Evolutionary conservation across 192 early-diverging fungal genomes (phyloP), one percentile per base, ranked within the genome.

Genomic region (Entomortierella chlamydospora): DNA sequence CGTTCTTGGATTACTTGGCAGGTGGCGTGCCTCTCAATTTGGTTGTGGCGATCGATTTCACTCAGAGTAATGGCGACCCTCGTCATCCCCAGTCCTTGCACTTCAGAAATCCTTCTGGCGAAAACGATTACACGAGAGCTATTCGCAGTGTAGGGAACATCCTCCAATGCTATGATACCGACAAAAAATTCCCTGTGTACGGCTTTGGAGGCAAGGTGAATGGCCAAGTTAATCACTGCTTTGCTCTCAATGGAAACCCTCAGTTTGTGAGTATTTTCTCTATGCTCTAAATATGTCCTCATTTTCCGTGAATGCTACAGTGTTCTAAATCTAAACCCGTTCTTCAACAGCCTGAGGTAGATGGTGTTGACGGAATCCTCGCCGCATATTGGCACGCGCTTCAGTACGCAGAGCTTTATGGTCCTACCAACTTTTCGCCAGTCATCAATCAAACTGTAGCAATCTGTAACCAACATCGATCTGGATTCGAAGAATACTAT

Each of bases 1-100:
- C 81, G 13, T 90, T 90, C 60, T 63, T 90, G 42, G 88, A 90
- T 45, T 90, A 89, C 59, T 57, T 90, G 29, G 86, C 85, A 0
- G 86, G 87, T 25, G 88, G 88, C 7, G 72, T 85, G 0, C 76
- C 84, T 31, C 64, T 90, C 33, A 81, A 82, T 33, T 64, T 90
- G 20, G 78, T 84, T 0, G 87, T 88, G 12, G 88, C 88, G n/a
- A 83, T 90, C 43, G 88, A 90, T 54, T 90, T 90, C 47, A 90
- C 88, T 0, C 81, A 68, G 52, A 86, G 84, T 17, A 90, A 90
- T 43, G 88, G 88, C 0, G 81, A 87, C 50, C 88, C 88, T 29
- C 61, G 65, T 20, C 41, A 73, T 28, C 83, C 85, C 0, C 71
- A 81, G 6, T 86, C 84, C 6, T 77, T 90, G 41, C 88, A 90